phyloP scores from a whole-genome alignment of 371 early-diverging fungal species.

The Aphelidium insulamus region DNA sequence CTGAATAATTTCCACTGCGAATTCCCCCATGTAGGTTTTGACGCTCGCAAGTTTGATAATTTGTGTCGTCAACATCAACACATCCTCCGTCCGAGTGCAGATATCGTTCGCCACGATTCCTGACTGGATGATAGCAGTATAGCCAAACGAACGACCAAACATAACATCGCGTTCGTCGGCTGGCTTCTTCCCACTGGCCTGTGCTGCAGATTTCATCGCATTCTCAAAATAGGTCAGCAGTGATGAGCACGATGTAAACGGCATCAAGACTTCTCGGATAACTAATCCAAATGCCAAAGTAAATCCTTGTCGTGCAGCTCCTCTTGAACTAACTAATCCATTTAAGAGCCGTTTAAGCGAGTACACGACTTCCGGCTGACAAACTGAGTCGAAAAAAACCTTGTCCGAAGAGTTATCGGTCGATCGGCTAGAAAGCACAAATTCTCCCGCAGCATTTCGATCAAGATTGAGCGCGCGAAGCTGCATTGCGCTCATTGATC shows the following conservation, averaged over 20 bases:
- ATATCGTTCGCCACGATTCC: no score
- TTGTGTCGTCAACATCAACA: no score
- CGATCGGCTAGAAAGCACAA: no score
- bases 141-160: conserved; percentile 75
- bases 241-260: conserved; percentile 4
- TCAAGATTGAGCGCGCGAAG: no score
- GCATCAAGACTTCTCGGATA: conserved; percentile 35
- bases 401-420: no score
- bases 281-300: conserved; percentile 72
- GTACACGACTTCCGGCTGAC: conserved; percentile 52
- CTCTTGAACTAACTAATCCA: conserved; percentile 66
- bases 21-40: no score
- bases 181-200: conserved; percentile 12
- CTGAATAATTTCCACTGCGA: no score
- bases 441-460: no score
- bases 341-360: conserved; percentile 64
- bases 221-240: conserved; percentile 2
- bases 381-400: conserved; percentile 2
- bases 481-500: no score
- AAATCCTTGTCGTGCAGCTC: conserved; percentile 85
- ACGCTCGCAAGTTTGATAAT: no score
- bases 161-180: conserved; percentile 71
- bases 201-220: conserved; percentile 14
- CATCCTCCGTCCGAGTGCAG: no score
- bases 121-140: conserved; percentile 52